Percentiles rank a stretch among this genome's conserved stretches.
phyloP scores from a whole-genome alignment of 345 rosid species.

The Xanthoceras sorbifolium region DNA sequence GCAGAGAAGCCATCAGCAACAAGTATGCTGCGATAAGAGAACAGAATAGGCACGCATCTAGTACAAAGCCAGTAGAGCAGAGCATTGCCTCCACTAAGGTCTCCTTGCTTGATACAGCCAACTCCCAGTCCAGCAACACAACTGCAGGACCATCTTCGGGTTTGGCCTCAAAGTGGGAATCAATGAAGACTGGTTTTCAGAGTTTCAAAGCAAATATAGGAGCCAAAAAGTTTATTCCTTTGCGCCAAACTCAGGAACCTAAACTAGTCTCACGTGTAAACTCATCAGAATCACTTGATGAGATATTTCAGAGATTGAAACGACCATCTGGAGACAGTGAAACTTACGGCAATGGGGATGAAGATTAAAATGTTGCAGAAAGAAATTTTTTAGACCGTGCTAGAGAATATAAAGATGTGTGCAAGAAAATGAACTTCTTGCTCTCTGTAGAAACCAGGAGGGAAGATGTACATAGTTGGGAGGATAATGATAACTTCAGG shows the following conservation, averaged over 20 bases:
- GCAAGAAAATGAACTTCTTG: not conserved
- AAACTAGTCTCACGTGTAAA: slow-evolving; percentile 30
- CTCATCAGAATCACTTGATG: slow-evolving; percentile 71
- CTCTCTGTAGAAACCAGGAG: slow-evolving; percentile 19
- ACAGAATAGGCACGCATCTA: slow-evolving; percentile 57
- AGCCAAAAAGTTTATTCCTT: slow-evolving; percentile 64
- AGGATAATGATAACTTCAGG: not conserved
- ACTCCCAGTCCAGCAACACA: slow-evolving; percentile 28
- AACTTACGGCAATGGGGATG: slow-evolving; percentile 41
- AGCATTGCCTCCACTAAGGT: slow-evolving; percentile 74
- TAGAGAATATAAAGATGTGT: slow-evolving; percentile 30
- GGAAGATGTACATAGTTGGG: slow-evolving; percentile 30
- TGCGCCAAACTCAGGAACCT: slow-evolving; percentile 59
- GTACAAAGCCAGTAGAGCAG: slow-evolving; percentile 51
- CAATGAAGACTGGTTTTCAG: slow-evolving; percentile 87
- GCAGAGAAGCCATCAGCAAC: slow-evolving; percentile 81
- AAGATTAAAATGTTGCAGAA: slow-evolving; percentile 19
- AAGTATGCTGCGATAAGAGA: slow-evolving; percentile 88
- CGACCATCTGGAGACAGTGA: slow-evolving; percentile 52
- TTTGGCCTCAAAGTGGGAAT: slow-evolving; percentile 70
- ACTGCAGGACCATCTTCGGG: slow-evolving; percentile 52
- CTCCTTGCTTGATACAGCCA: slow-evolving; percentile 64
- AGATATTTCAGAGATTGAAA: slow-evolving; percentile 89
- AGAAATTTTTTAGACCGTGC: slow-evolving; percentile 26
- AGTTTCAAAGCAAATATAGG: slow-evolving; percentile 80